Percentiles rank a stretch among this genome's conserved stretches.
phyloP scores from a whole-genome alignment of 2,329 filamentous ascomycete genomes.

The Anthostomella pinea region DNA sequence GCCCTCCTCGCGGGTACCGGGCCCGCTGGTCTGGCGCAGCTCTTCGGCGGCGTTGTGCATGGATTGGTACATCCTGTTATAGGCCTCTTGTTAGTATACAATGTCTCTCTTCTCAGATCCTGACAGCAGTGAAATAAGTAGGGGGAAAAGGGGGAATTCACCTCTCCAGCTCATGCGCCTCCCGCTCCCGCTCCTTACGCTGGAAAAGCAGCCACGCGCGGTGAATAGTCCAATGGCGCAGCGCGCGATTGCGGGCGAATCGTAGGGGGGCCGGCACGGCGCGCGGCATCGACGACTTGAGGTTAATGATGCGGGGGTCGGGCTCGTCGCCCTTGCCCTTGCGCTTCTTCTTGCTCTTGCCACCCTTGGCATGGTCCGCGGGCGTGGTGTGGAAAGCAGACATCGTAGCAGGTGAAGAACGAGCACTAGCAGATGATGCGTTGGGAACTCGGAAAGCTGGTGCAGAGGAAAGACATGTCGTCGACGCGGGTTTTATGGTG shows the following conservation, averaged over 20 bases:
- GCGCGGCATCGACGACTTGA: slow-evolving; percentile 48
- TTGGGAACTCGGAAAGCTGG: too few relatives aligned
- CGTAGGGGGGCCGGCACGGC: slow-evolving; percentile 68
- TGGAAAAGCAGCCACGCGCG: slow-evolving; percentile 86
- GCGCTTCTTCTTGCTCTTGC: slow-evolving; percentile 16
- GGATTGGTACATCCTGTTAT: slow-evolving; percentile 64
- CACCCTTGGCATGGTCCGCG: slow-evolving; percentile 11
- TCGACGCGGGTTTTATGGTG: too few relatives aligned
- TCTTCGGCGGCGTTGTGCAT: slow-evolving; percentile 88
- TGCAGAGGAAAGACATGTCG: too few relatives aligned
- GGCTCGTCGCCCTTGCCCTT: slow-evolving; percentile 35
- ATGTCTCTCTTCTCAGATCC: not conserved
- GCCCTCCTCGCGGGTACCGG: slow-evolving; percentile 58
- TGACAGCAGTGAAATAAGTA: not conserved
- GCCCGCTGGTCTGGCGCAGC: slow-evolving; percentile 60
- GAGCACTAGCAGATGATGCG: too few relatives aligned
- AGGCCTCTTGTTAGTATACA: too few relatives aligned
- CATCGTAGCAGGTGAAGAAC: too few relatives aligned
- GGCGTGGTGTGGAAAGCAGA: slow-evolving; percentile 23
- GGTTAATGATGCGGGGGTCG: slow-evolving; percentile 42
- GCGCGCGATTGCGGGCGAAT: slow-evolving; percentile 80
- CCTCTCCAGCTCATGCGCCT: slow-evolving; percentile 70
- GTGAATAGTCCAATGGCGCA: slow-evolving; percentile 99
- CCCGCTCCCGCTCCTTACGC: slow-evolving; percentile 61
- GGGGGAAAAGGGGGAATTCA: slow-evolving; percentile 34